Evolutionary conservation across 805 yeast genomes (phyloP).

Genomic region (Torulaspora microellipsoides): DNA sequence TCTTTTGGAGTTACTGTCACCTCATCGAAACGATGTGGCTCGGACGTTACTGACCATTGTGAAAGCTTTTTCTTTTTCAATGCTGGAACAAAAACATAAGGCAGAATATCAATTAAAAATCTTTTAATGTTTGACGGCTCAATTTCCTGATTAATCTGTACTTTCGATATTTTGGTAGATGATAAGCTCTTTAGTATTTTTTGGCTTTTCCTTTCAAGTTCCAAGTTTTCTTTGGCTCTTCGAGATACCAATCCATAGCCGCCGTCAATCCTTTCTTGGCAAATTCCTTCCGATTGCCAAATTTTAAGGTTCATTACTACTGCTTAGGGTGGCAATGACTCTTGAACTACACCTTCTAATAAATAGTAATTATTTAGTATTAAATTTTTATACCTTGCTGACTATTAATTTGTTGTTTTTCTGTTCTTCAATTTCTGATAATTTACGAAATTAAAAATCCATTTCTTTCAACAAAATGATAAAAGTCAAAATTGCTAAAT

Average conservation of each 20-base stretch:
- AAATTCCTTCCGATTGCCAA: too few relatives aligned
- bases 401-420: too few relatives aligned
- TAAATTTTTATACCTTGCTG: too few relatives aligned
- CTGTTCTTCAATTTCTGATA: too few relatives aligned
- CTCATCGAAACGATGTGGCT: not conserved
- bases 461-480: too few relatives aligned
- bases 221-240: slow-evolving; percentile 10
- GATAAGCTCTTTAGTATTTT: slow-evolving; percentile 6
- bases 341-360: too few relatives aligned
- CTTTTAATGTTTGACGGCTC: too few relatives aligned
- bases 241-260: slow-evolving; percentile 10
- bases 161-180: not conserved
- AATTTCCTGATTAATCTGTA: not conserved
- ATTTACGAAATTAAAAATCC: too few relatives aligned
- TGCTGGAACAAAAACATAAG: not conserved
- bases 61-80: not conserved
- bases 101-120: not conserved
- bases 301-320: too few relatives aligned
- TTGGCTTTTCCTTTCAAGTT: slow-evolving; percentile 7
- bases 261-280: slow-evolving; percentile 5
- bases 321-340: too few relatives aligned
- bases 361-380: too few relatives aligned
- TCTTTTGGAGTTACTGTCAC: not conserved
- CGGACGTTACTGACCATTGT: slow-evolving; percentile 2
- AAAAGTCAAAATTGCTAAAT: too few relatives aligned